Evolutionary conservation across 2,329 filamentous ascomycete species (phyloP), one percentile per base, ranked within the genome.

Genomic region (Epichloe typhina): DNA sequence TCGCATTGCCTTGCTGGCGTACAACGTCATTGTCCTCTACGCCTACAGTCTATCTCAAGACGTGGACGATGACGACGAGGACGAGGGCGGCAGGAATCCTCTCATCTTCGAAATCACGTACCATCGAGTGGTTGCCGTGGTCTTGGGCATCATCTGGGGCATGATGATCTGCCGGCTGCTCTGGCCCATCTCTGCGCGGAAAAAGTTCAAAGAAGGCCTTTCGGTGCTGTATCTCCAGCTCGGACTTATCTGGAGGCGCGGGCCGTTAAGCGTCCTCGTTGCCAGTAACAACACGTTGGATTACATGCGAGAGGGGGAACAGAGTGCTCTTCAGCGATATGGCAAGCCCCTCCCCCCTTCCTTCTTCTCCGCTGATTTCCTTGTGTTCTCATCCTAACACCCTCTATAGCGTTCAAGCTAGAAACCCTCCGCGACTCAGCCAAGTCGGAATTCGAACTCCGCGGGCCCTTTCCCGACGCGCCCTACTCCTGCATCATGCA

Each of bases 191-290:
- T 93, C 88, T 35, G 93, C 89, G 2, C 79, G 93, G 42, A 76
- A 78, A 55, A 95, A 95, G 67, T 83, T 97, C 59, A 88, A 93
- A 61, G 84, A 95, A 60, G 91, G 91, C 2, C 75, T 96, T 11
- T 87, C 88, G 31, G 74, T 95, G n/a, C 72, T 98, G 12, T 97
- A 93, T 79, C 75, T 98, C 6, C 87, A 94, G 52, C 90, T 98
- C 82, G 88, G 89, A 15, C 76, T 98, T 36, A 90, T 97, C 56
- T 98, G 93, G 93, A 95, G 91, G 69, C 82, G 90, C 43, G 91
- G 94, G 8, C 93, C 93, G 0, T 72, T 98, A 23, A 84, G 86
- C 4, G 80, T 83, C 6, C 75, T 95, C 50, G 70, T 82, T 1
- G 75, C 82, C 44, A 80, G 75, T 53, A 71, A 79, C 55, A 71